Conservation (phyloP, 2,329 filamentous ascomycete genomes). For the Camptophora hylomeconis region DNA sequence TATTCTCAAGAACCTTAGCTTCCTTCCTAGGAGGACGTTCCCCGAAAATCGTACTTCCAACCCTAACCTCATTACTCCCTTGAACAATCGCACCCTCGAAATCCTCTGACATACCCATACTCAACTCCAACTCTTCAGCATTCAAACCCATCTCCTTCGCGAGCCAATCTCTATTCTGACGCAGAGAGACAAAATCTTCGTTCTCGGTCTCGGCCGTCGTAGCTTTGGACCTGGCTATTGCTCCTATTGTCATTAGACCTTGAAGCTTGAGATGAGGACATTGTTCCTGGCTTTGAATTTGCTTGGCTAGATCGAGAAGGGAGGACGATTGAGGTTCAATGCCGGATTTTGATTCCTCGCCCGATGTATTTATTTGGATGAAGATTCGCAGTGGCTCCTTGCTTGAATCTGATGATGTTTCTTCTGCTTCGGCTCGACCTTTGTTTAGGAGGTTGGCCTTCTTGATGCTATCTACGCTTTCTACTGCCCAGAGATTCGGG, state of each 20-base stretch:
- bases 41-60: slow-evolving; percentile 92
- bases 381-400: slow-evolving; percentile 50
- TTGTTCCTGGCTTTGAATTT: slow-evolving; percentile 53
- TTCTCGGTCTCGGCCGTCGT: slow-evolving; percentile 69
- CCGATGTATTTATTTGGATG: slow-evolving; percentile 91
- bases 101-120: slow-evolving; percentile 98
- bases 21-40: slow-evolving; percentile 65
- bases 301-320: slow-evolving; percentile 49
- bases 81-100: slow-evolving; percentile 75
- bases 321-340: slow-evolving; percentile 42
- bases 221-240: slow-evolving; percentile 71
- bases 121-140: slow-evolving; percentile 58
- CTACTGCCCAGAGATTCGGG: slow-evolving; percentile 81
- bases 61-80: slow-evolving; percentile 79
- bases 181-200: slow-evolving; percentile 68
- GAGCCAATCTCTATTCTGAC: slow-evolving; percentile 58
- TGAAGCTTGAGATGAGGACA: slow-evolving; percentile 58
- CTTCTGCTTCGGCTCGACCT: slow-evolving; percentile 46
- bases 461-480: slow-evolving; percentile 75
- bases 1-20: slow-evolving; percentile 44
- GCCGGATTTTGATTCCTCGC: slow-evolving; percentile 75
- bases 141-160: slow-evolving; percentile 45
- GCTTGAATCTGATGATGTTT: slow-evolving; percentile 19
- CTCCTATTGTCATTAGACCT: slow-evolving; percentile 94
- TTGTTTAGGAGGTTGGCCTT: slow-evolving; percentile 76